A percentile compares a stretch with the other conserved stretches of the same genome.
phyloP scores from a whole-genome alignment of 306 rosid species.

The Quercus gilva region DNA sequence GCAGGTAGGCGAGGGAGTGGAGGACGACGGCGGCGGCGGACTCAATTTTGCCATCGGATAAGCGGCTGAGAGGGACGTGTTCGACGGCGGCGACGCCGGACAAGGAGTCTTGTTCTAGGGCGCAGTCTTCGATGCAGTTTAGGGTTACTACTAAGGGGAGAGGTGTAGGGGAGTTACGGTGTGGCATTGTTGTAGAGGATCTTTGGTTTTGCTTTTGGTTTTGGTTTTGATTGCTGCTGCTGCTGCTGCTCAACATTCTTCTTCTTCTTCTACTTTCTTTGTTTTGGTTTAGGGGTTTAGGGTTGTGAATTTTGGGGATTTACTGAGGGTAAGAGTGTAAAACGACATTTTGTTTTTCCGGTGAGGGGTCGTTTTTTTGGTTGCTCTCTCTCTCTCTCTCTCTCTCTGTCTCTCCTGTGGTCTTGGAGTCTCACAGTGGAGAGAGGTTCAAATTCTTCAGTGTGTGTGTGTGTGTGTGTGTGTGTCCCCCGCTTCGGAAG shows the following conservation, averaged over 20 bases:
- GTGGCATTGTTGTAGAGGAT: constrained; percentile 72
- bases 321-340: constrained; percentile 8
- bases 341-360: neutral
- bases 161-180: constrained; percentile 53
- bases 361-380: constrained; percentile 2
- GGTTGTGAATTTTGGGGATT: constrained; percentile 14
- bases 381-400: neutral
- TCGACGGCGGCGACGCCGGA: constrained; percentile 78
- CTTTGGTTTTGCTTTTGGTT: constrained; percentile 21
- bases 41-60: constrained; percentile 88
- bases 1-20: constrained; percentile 89
- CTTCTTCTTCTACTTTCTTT: neutral
- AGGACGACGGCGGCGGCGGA: constrained; percentile 85
- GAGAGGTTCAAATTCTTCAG: neutral
- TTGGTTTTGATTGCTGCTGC: constrained; percentile 17
- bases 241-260: neutral
- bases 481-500: no score
- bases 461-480: no score
- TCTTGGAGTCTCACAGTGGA: neutral
- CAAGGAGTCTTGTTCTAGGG: constrained; percentile 73
- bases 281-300: constrained; percentile 25
- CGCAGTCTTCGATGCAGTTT: constrained; percentile 89
- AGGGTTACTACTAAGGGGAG: constrained; percentile 81
- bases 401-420: neutral
- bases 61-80: constrained; percentile 82